Base-by-base conservation (phyloP, 208 protist genomes). In the Balamuthia mandrillaris region DNA sequence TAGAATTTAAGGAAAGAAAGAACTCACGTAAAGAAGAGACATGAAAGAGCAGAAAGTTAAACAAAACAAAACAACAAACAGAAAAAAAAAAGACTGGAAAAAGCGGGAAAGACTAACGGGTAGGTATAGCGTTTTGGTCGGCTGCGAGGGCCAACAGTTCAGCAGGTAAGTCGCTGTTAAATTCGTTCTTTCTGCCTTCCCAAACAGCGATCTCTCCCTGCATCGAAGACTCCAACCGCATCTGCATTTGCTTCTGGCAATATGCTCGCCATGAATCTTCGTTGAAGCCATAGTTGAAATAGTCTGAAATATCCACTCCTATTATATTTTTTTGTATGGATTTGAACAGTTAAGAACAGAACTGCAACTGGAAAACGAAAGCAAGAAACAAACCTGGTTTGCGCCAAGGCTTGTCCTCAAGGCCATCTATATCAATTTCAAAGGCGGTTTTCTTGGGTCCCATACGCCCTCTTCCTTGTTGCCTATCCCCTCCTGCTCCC, bases 261-360 rank as follows among this genome's bases (percentile, higher is more conserved):
- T 88, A 88, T 45, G 27, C 18, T 3, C 75, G 75, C 78, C 77
- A 88, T 39, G n/a, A 86, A 16, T 86, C 85, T 45, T 88, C 85
- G 31, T 66, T 79, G 85, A 88, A 88, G 41, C 85, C 85, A 35
- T 88, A 88, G 49, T 88, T 88, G 44, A 88, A 88, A 49, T 86
- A 88, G 45, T 84, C 79, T 37, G 78, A 65, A 16, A 88, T 10
- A 27, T 88, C 85, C 42, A 41, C 85, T 10, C 85, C 81, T 85
- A 42, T 18, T n/a, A 74, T 16, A n/a, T n/a, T n/a, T n/a, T n/a
- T n/a, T n/a, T n/a, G n/a, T n/a, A n/a, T n/a, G n/a, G n/a, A n/a
- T n/a, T n/a, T n/a, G n/a, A 68, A 18, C 49, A 79, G 18, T 27
- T 60, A 63, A 70, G n/a, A 70, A 63, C n/a, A 47, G 61, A 70